Conservation (phyloP, 2,329 filamentous ascomycete genomes). For the Chalara sp. region DNA sequence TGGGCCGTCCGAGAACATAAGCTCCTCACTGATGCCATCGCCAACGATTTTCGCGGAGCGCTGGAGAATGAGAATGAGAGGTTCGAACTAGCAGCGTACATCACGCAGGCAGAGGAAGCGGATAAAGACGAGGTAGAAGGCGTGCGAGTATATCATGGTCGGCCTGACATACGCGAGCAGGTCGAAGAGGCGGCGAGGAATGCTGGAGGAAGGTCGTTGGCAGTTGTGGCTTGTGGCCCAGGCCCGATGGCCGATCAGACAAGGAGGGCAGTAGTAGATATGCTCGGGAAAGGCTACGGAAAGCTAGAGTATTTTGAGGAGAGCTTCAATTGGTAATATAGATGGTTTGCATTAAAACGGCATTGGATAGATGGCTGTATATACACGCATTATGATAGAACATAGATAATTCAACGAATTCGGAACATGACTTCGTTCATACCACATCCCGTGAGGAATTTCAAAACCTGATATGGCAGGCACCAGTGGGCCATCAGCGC, state of each 20-base stretch:
- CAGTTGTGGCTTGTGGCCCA: constrained; percentile 39
- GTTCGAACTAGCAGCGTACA: not conserved
- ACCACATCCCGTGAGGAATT: no score
- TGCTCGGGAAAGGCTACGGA: constrained; percentile 3
- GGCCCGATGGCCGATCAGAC: constrained; percentile 38
- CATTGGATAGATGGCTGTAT: no score
- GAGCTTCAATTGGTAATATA: constrained; percentile 9
- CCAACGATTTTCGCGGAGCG: not conserved
- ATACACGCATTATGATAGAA: no score
- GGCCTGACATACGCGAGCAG: not conserved
- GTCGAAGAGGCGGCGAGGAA: constrained; percentile 6
- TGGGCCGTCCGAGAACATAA: not conserved
- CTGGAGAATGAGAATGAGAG: not conserved
- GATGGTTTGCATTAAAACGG: not conserved
- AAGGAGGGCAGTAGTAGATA: constrained; percentile 26
- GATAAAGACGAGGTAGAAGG: not conserved
- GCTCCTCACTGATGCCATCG: not conserved
- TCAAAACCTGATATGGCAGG: no score
- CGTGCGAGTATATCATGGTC: not conserved
- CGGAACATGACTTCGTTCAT: no score
- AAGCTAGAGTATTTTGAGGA: constrained; percentile 9
- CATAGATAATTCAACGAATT: no score
- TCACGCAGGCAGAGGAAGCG: not conserved
- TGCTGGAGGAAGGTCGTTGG: constrained; percentile 36
- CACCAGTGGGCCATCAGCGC: no score